Evolutionary conservation across 148 eudicot genomes (phyloP), one percentile per base, ranked within the genome.

Genomic region (Dysphania ambrosioides): DNA sequence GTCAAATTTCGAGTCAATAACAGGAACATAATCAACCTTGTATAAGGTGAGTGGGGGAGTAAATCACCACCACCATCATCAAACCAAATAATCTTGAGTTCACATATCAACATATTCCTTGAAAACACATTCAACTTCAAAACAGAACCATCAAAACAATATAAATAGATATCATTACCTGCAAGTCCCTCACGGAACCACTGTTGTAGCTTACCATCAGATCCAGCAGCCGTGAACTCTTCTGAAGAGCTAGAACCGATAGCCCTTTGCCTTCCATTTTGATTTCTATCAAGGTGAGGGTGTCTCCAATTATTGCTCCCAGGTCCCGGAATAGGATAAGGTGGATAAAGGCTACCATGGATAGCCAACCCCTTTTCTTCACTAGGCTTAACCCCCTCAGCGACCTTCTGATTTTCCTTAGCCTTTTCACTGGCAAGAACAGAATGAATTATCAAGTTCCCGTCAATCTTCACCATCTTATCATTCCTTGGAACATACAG

Each of bases 101-200:
- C n/a, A n/a, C n/a, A n/a, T n/a, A n/a, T n/a, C n/a, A n/a, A n/a
- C n/a, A n/a, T n/a, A n/a, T n/a, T n/a, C n/a, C n/a, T n/a, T n/a
- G n/a, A n/a, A n/a, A n/a, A n/a, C n/a, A n/a, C n/a, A n/a, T n/a
- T n/a, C n/a, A 29, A 55, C 34, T 56, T 6, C 44, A 40, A 21
- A 53, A 57, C n/a, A 40, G 41, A 72, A 59, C 11, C 6, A 34
- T 18, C 62, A 6, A 41, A 38, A 12, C 29, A 70, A 65, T 35
- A 38, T 26, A 61, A 57, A n/a, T 27, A 42, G 18, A 70, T 3
- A 64, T 8, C 49, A 72, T 67, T 90, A 94, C 98, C 98, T 76
- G 96, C 89, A 77, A 92, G 92, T 47, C 96, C 97, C 82, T 94
- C 98, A 71, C 85, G 91, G 82, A 88, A 94, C 98, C 98, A 94